Evolutionary conservation across 176 grass and related monocot species (phyloP), one percentile per base, ranked within the genome.

Genomic region (Thalia dealbata): DNA sequence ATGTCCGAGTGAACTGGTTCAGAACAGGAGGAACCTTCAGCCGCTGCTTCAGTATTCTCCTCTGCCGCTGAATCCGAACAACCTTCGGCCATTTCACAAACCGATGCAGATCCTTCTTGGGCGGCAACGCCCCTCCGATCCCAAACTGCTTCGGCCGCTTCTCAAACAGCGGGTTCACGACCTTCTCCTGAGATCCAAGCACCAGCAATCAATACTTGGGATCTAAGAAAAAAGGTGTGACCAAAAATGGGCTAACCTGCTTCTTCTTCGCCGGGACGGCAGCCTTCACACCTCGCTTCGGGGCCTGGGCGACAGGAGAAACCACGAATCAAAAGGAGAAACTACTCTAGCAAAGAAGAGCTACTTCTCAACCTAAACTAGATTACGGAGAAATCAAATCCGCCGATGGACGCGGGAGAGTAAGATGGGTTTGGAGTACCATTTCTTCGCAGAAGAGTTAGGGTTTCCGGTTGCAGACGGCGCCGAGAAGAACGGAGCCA

Each of bases 61-160:
- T 87, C 83, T 91, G 88, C 52, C 91, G 78, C 79, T 96, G 88
- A 64, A 96, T 96, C 19, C 91, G 78, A 7, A 96, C 91, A 1
- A 96, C 88, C 88, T 96, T 96, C 58, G 88, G 91, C 91, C 91
- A 96, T 82, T 96, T 96, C 35, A 96, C 88, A 70, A 96, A 96
- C 8, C 88, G 52, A 73, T 88, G 83, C 1, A 96, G 88, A 75
- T 96, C 91, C 74, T 84, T 91, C 88, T 96, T 96, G 15, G 91
- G 91, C 52, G 91, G 88, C 12, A 96, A 64, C 0, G 91, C 91
- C 0, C 91, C 91, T 21, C 91, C 32, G 32, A 38, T 38, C 32
- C 32, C 32, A 4, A 38, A 38, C 32, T 38, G 32, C 32, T 38
- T 38, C 48, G 88, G 88, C 81, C 86, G 88, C 86, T 91, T 96